Evolutionary conservation across 371 early-diverging fungal genomes (phyloP), one percentile per base, ranked within the genome.

Genomic region (Phascolomyces articulosus): DNA sequence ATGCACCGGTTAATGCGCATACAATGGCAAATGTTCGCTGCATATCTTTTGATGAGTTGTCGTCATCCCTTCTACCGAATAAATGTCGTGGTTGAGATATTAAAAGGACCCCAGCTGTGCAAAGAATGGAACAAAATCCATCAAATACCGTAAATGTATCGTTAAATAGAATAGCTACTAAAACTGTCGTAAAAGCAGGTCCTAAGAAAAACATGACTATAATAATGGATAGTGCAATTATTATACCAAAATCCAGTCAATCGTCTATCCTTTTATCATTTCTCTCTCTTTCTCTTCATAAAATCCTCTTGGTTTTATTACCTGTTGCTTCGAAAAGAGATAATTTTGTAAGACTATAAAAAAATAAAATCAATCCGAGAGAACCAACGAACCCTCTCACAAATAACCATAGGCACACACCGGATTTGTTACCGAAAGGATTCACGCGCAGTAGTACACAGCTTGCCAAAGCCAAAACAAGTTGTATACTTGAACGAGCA

Each of bases 241-340:
- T 34, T 0, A 34, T 34, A 34, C 2, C 34, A n/a, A n/a, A n/a
- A n/a, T n/a, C n/a, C n/a, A n/a, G n/a, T n/a, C n/a, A n/a, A n/a
- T n/a, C n/a, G n/a, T n/a, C n/a, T n/a, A n/a, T n/a, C n/a, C n/a
- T n/a, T n/a, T n/a, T n/a, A n/a, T n/a, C 34, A 34, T 34, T 31
- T 31, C 10, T 31, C 10, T 34, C 34, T 34, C 34, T 11, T 11
- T 11, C 34, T 11, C 34, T 2, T 34, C 34, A 11, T 34, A 9
- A 34, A 34, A 44, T 8, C 44, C 16, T 15, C 4, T n/a, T 44
- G n/a, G n/a, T 16, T n/a, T 51, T 18, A n/a, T 71, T 68, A 77
- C 79, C 90, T 1, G 91, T 92, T 16, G 92, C 91, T 64, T 94
- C 94, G 2, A 87, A 87, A 55, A 94, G 67, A 3, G 90, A 84